Conservation (phyloP, 2,329 filamentous ascomycete species). For the Berkeleyomyces basicola region DNA sequence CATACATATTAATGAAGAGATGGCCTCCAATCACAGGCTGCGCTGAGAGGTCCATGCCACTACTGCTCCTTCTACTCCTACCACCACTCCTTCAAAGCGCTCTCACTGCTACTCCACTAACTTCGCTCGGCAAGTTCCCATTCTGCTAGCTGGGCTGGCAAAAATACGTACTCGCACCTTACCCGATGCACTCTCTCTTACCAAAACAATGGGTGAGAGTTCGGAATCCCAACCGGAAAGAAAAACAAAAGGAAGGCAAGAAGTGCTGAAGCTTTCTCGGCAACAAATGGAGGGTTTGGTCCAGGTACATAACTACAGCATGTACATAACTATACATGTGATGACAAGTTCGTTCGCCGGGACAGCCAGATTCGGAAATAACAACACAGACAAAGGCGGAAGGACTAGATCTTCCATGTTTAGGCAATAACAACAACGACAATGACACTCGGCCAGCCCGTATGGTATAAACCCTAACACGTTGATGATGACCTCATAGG, state of each 20-base stretch:
- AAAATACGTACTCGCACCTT: neutral
- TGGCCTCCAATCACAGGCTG: neutral
- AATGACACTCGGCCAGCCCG: neutral
- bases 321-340: neutral
- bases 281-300: no score
- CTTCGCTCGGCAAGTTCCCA: neutral
- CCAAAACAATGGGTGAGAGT: neutral
- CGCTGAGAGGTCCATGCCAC: neutral
- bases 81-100: neutral
- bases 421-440: neutral
- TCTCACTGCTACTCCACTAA: neutral
- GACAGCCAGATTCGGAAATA: neutral
- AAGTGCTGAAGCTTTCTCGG: neutral
- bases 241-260: neutral
- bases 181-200: neutral
- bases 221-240: constrained; percentile 1
- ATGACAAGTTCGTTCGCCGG: neutral
- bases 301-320: no score
- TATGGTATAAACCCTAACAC: neutral
- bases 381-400: neutral
- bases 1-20: neutral
- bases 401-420: neutral
- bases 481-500: neutral
- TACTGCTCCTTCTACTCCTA: neutral
- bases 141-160: neutral